Base-by-base conservation (phyloP, 345 rosid genomes). In the Schrenkiella parvula region DNA sequence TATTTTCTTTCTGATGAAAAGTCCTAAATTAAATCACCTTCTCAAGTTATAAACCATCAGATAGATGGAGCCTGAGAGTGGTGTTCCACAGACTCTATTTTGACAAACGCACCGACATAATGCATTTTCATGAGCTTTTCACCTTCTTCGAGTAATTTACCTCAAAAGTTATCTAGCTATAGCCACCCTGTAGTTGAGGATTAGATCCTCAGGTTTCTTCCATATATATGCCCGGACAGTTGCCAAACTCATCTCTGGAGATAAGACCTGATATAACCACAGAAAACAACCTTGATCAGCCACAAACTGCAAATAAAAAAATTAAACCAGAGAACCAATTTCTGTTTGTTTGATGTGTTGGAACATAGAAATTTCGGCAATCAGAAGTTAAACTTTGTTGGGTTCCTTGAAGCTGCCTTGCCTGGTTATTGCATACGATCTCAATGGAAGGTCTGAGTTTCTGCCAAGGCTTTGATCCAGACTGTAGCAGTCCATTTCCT, bases 371-470 rank as follows among this genome's bases (percentile, higher is more conserved):
- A 38, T 66, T n/a, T 38, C 3, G 13, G 21, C 14, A 41, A 53
- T 14, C 34, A 59, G 17, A 61, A 50, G 17, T 26, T 50, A 42
- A 25, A 47, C 42, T 56, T 57, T 25, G 60, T 37, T 37, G 17
- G 39, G 34, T 54, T 68, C 48, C 23, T n/a, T 42, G 51, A 53
- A 60, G 64, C 65, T 46, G 25, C 81, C 91, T 84, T 80, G 71
- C 99, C 97, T 92, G 98, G 81, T 92, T 95, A 80, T 92, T 92
- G 84, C 99, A 95, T 76, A 87, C 80, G 76, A 95, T 90, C 85
- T 95, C 99, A 42, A 95, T 82, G 59, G 88, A 79, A 75, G 98
- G 96, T 80, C 84, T 87, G 66, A 72, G 80, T 83, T 88, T 95
- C 79, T 78, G 92, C 92, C 90, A 86, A 58, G 93, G 80, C 82